Evolutionary conservation across 257 asterid species (phyloP).

Genomic region (Lycium ferocissimum): DNA sequence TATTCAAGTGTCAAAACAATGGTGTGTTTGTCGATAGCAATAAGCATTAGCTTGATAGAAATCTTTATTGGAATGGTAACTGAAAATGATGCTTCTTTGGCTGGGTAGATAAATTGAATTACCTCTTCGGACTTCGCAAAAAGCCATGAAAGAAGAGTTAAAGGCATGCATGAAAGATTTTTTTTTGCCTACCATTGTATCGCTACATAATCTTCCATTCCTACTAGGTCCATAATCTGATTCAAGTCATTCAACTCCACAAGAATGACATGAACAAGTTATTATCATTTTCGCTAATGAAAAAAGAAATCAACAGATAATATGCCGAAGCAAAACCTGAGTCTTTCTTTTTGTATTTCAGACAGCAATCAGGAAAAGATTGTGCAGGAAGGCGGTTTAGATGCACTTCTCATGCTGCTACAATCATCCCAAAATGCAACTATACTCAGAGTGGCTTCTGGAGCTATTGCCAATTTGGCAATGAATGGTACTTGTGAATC

Average conservation of each 20-base stretch:
- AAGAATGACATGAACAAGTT: slow-evolving; percentile 12
- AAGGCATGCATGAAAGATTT: not conserved
- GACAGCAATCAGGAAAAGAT: slow-evolving; percentile 83
- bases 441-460: slow-evolving; percentile 91
- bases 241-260: slow-evolving; percentile 28
- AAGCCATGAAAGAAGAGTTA: not conserved
- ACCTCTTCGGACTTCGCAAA: not conserved
- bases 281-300: not conserved
- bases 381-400: slow-evolving; percentile 90
- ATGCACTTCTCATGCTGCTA: slow-evolving; percentile 76
- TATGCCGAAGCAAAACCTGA: not conserved
- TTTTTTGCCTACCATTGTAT: not conserved
- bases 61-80: slow-evolving; percentile 22
- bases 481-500: slow-evolving; percentile 72
- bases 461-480: slow-evolving; percentile 95
- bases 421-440: slow-evolving; percentile 81
- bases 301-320: slow-evolving; percentile 11
- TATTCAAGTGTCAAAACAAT: not conserved
- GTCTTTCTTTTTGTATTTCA: slow-evolving; percentile 44
- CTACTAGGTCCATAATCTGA: slow-evolving; percentile 9
- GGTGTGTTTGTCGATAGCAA: not conserved
- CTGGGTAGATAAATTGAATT: not conserved
- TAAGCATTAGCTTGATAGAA: not conserved
- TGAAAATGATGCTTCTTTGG: slow-evolving; percentile 22
- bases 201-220: not conserved